A percentile compares a stretch with the other conserved stretches of the same genome.
Conservation (phyloP, 2,329 filamentous ascomycete genomes). For the Fusarium poae region DNA sequence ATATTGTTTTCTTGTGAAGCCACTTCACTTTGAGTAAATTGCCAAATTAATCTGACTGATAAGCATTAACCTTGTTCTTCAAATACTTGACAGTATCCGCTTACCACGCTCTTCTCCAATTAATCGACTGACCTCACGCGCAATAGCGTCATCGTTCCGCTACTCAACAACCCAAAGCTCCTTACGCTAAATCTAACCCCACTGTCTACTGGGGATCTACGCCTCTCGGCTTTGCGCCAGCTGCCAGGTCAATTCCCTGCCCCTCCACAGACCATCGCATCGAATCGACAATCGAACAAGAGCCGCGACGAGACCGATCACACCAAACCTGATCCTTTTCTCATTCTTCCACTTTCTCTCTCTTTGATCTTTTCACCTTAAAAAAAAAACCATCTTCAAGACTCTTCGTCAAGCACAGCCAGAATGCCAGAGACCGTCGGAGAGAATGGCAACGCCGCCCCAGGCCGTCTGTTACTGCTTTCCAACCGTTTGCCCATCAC, state of each 20-base stretch:
- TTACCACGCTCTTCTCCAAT: slow-evolving; percentile 43
- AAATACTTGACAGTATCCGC: slow-evolving; percentile 30
- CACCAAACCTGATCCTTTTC: slow-evolving; percentile 10
- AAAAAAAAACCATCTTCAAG: slow-evolving; percentile 6
- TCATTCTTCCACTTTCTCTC: slow-evolving; percentile 11
- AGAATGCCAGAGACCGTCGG: slow-evolving; percentile 56
- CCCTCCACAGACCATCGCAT: slow-evolving; percentile 45
- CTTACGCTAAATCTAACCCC: slow-evolving; percentile 44
- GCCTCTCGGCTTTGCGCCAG: slow-evolving; percentile 39
- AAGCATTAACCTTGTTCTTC: slow-evolving; percentile 26
- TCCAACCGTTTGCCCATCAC: slow-evolving; percentile 97
- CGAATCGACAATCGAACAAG: slow-evolving; percentile 40
- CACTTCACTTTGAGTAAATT: background rate
- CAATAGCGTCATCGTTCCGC: slow-evolving; percentile 49
- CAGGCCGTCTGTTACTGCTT: slow-evolving; percentile 79
- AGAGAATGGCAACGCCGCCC: slow-evolving; percentile 51
- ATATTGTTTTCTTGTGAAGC: background rate
- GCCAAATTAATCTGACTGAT: slow-evolving; percentile 10
- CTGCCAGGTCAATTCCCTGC: slow-evolving; percentile 46
- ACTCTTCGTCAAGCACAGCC: slow-evolving; percentile 3
- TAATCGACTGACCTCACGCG: slow-evolving; percentile 47
- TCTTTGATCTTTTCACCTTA: slow-evolving; percentile 7
- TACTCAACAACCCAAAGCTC: slow-evolving; percentile 44
- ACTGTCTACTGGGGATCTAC: slow-evolving; percentile 47
- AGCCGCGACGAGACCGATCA: slow-evolving; percentile 33